Conservation (phyloP, 305 asterid species). For the Petunia hybrid region DNA sequence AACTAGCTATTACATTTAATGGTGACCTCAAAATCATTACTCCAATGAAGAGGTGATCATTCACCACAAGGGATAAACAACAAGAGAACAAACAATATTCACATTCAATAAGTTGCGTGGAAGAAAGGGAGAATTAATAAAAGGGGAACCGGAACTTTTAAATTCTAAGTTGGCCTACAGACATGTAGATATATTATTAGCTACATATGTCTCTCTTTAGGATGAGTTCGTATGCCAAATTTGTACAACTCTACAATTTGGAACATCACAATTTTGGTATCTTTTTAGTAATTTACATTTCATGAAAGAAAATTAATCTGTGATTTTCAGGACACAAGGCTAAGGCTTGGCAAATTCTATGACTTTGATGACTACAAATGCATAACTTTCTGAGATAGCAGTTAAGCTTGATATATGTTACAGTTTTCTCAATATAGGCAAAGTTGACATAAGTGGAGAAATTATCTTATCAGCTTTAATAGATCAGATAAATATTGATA, state of each 20-base stretch:
- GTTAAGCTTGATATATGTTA: no score
- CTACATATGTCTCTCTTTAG: not conserved
- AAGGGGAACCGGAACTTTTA: not conserved
- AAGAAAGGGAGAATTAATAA: constrained; percentile 23
- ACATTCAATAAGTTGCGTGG: not conserved
- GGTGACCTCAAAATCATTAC: constrained; percentile 6
- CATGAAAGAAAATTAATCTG: not conserved
- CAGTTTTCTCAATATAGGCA: no score
- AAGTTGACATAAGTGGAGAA: no score
- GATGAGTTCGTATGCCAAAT: no score
- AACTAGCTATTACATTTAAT: not conserved
- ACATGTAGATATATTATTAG: not conserved
- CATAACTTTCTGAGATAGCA: no score
- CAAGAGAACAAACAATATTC: not conserved
- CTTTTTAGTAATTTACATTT: no score
- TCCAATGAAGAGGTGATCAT: constrained; percentile 14
- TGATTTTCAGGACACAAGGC: not conserved
- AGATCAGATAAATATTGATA: no score
- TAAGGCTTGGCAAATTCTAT: not conserved
- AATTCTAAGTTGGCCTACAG: not conserved
- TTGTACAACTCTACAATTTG: not conserved
- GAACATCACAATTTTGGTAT: not conserved
- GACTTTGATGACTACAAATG: no score
- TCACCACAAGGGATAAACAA: not conserved
- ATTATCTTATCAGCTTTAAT: no score